Evolutionary conservation across 257 asterid species (phyloP).

Genomic region (Nicotiana knightiana): DNA sequence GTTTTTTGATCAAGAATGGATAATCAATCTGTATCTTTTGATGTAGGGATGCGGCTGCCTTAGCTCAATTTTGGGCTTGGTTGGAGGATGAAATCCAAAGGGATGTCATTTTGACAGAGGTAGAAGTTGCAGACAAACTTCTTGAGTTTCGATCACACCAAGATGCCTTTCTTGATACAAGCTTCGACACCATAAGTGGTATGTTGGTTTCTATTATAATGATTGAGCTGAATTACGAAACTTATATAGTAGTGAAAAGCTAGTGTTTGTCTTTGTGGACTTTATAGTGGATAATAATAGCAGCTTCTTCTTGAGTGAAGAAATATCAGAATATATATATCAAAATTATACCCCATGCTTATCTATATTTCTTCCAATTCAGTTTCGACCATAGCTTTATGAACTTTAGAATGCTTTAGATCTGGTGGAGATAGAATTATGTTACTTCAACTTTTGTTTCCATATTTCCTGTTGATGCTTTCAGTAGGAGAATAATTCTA

Average conservation of each 20-base stretch:
- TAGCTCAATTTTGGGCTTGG: conserved; percentile 95
- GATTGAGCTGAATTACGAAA: conserved; percentile 1
- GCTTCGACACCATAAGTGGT: conserved; percentile 99
- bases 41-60: conserved; percentile 90
- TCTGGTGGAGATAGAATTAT: not conserved
- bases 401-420: not conserved
- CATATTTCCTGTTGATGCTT: not conserved
- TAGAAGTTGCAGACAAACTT: conserved; percentile 76
- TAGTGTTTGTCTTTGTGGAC: not conserved
- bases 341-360: not conserved
- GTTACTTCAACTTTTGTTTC: not conserved
- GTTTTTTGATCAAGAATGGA: not conserved
- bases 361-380: not conserved
- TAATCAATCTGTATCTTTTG: conserved; percentile 10
- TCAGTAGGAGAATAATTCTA: not conserved
- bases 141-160: conserved; percentile 85
- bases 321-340: not conserved
- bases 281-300: not conserved
- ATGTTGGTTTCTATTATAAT: conserved; percentile 16
- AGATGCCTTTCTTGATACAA: conserved; percentile 79
- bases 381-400: not conserved
- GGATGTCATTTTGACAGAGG: conserved; percentile 60
- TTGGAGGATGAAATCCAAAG: conserved; percentile 69
- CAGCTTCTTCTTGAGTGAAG: not conserved
- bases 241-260: not conserved